phyloP scores from a whole-genome alignment of 2,329 filamentous ascomycete genomes.

The Penicillium brasilianum region DNA sequence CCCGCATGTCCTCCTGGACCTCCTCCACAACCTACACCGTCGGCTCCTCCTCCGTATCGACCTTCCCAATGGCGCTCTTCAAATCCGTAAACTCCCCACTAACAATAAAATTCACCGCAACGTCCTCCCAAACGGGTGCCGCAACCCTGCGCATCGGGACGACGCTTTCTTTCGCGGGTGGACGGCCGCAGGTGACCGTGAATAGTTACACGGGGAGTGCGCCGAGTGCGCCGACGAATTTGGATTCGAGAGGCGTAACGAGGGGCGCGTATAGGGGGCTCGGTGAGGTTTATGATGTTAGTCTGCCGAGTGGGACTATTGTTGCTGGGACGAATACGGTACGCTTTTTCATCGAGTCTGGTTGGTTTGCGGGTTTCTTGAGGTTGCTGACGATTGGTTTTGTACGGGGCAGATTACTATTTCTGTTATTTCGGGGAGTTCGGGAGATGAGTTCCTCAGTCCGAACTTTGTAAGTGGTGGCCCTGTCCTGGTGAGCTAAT shows the following conservation, averaged over 20 bases:
- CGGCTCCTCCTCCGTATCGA: slow-evolving; percentile 56
- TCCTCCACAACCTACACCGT: slow-evolving; percentile 66
- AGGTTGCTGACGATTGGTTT: too few relatives aligned
- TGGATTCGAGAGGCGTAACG: slow-evolving; percentile 69
- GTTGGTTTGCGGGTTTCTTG: too few relatives aligned
- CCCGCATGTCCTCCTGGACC: slow-evolving; percentile 66
- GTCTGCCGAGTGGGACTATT: slow-evolving; percentile 64
- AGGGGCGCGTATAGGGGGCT: slow-evolving; percentile 68
- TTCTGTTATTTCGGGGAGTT: slow-evolving; percentile 62
- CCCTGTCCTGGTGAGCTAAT: too few relatives aligned
- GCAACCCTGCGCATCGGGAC: slow-evolving; percentile 69
- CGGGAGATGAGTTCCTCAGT: slow-evolving; percentile 59
- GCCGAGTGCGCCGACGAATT: slow-evolving; percentile 63
- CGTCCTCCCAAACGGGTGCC: slow-evolving; percentile 55
- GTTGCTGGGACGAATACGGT: slow-evolving; percentile 65
- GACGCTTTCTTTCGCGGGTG: slow-evolving; percentile 66
- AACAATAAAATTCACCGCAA: slow-evolving; percentile 65
- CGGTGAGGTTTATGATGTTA: slow-evolving; percentile 67
- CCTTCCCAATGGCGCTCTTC: slow-evolving; percentile 71
- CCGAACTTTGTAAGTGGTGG: slow-evolving; percentile 56
- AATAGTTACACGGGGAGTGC: slow-evolving; percentile 53
- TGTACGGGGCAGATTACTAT: slow-evolving; percentile 56
- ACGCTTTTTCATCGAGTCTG: too few relatives aligned
- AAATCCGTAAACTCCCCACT: slow-evolving; percentile 64
- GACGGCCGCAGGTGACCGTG: slow-evolving; percentile 58